A percentile compares a stretch with the other conserved stretches of the same genome.
phyloP scores from a whole-genome alignment of 2,329 filamentous ascomycete species.

The Monascus ruber region DNA sequence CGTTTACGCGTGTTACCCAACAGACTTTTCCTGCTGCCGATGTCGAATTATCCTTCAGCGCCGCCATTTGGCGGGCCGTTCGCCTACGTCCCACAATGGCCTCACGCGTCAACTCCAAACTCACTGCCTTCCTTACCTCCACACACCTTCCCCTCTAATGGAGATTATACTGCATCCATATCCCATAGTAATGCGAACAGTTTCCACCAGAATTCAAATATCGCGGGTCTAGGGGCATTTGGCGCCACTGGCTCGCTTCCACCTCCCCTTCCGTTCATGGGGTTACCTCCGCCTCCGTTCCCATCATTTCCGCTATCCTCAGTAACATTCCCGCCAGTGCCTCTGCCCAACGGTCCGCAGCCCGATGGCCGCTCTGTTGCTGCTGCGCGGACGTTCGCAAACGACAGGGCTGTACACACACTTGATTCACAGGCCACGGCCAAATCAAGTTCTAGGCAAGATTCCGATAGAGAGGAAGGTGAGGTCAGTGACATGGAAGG shows the following conservation, averaged over 20 bases:
- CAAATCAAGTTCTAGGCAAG: constrained; percentile 18
- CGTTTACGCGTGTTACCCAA: no score
- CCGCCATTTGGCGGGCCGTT: constrained; percentile 31
- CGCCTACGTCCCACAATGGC: constrained; percentile 27
- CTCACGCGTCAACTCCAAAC: constrained; percentile 13
- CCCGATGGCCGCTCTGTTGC: no score
- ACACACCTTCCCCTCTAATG: constrained; percentile 14
- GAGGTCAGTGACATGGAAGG: constrained; percentile 62
- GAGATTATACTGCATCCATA: constrained; percentile 11
- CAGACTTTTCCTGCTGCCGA: constrained; percentile 7
- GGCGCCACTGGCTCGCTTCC: constrained; percentile 12
- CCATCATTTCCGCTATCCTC: constrained; percentile 18
- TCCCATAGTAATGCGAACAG: constrained; percentile 11
- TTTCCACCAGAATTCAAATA: constrained; percentile 17
- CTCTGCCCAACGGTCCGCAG: constrained; percentile 2
- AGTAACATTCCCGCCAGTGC: constrained; percentile 12
- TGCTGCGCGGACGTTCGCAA: constrained; percentile 1
- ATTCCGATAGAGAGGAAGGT: constrained; percentile 55
- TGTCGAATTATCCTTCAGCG: constrained; percentile 39
- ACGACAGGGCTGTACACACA: constrained; percentile 2
- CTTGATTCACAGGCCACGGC: constrained; percentile 3
- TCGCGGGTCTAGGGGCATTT: constrained; percentile 18
- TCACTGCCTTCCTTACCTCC: constrained; percentile 15
- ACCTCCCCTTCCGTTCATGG: constrained; percentile 20
- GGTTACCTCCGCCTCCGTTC: constrained; percentile 18